phyloP scores from a whole-genome alignment of 108 stramenopile species.

The Fragilariopsis cylindrus region DNA sequence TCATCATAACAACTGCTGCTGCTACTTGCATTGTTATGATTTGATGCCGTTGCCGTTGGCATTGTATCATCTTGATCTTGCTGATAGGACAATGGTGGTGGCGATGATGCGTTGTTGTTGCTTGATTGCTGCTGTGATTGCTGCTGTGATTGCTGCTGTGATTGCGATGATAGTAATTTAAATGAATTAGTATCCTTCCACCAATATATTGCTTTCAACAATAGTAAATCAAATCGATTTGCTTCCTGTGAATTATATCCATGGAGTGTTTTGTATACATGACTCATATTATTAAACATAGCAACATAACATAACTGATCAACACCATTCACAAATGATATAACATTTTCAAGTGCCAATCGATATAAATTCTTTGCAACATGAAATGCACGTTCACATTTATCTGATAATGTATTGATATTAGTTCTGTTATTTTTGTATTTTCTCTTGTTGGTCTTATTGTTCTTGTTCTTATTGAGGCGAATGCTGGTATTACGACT shows the following conservation, averaged over 20 bases:
- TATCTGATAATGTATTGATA: too few relatives aligned
- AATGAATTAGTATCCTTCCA: neutral
- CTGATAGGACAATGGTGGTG: too few relatives aligned
- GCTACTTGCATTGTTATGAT: neutral
- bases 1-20: neutral
- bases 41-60: neutral
- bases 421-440: too few relatives aligned
- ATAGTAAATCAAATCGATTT: neutral
- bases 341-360: neutral
- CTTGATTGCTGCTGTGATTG: too few relatives aligned
- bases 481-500: too few relatives aligned
- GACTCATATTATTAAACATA: too few relatives aligned
- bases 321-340: too few relatives aligned
- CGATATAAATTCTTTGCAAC: conserved; percentile 1
- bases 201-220: conserved; percentile 6
- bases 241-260: neutral
- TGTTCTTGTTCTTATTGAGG: neutral
- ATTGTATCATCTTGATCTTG: too few relatives aligned
- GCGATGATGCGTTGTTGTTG: too few relatives aligned
- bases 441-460: neutral
- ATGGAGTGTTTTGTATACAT: too few relatives aligned
- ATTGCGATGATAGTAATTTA: neutral
- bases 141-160: too few relatives aligned
- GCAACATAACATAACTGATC: too few relatives aligned
- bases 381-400: neutral